phyloP scores from a whole-genome alignment of 768 basidiomycete genomes.

The Lepiota brunneoincarnata region DNA sequence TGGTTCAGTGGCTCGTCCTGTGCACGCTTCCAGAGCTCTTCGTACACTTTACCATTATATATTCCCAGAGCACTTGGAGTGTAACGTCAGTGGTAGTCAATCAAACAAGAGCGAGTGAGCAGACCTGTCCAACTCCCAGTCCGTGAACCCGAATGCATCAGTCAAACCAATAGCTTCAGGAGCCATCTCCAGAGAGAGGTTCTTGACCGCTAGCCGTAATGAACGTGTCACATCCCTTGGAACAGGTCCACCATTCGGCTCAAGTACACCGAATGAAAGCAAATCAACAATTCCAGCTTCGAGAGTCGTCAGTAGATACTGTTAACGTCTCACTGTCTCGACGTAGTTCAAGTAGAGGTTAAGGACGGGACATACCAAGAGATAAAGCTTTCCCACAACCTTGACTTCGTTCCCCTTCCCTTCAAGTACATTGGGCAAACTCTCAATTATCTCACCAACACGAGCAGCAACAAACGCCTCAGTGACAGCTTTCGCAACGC shows the following conservation, averaged over 20 bases:
- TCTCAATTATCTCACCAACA: constrained; percentile 46
- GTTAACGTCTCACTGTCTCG: background rate
- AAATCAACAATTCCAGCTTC: constrained; percentile 58
- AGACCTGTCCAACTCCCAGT: constrained; percentile 73
- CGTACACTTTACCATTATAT: constrained; percentile 62
- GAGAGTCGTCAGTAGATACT: constrained; percentile 62
- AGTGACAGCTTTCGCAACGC: constrained; percentile 60
- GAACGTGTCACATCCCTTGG: constrained; percentile 40
- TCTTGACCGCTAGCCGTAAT: constrained; percentile 48
- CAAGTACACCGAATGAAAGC: constrained; percentile 51
- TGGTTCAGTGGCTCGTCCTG: constrained; percentile 60
- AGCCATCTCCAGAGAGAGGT: constrained; percentile 48
- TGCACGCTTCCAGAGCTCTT: constrained; percentile 59
- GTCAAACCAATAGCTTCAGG: constrained; percentile 66
- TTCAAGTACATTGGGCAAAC: constrained; percentile 19
- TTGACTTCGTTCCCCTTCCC: constrained; percentile 22
- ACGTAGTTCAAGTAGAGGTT: background rate
- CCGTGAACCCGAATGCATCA: constrained; percentile 72
- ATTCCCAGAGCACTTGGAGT: constrained; percentile 55
- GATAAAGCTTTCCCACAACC: constrained; percentile 36
- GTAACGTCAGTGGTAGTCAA: background rate
- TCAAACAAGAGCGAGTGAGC: constrained; percentile 7
- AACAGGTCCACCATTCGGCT: constrained; percentile 9
- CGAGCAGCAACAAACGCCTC: constrained; percentile 66
- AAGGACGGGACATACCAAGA: constrained; percentile 34